Evolutionary conservation across 805 yeast genomes (phyloP).

Genomic region (Schizosaccharomyces lindneri): DNA sequence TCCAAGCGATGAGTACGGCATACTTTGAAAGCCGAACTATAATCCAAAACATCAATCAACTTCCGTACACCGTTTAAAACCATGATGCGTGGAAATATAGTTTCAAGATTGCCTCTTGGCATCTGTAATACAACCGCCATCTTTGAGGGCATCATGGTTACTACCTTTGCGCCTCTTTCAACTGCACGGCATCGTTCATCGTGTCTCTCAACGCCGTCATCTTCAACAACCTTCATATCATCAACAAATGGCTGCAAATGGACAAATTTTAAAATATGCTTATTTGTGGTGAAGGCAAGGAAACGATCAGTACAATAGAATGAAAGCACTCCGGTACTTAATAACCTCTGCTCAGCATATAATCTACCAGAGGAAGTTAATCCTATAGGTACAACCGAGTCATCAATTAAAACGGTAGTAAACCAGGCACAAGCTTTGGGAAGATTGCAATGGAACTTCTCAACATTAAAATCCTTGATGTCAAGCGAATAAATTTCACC

Average conservation of each 20-base stretch:
- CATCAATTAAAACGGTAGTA: background rate
- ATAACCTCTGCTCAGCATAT: conserved; percentile 31
- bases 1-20: conserved; percentile 86
- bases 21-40: conserved; percentile 47
- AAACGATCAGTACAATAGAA: conserved; percentile 45
- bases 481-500: background rate
- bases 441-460: background rate
- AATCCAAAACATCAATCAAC: conserved; percentile 31
- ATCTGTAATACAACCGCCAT: conserved; percentile 74
- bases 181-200: conserved; percentile 76
- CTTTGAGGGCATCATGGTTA: conserved; percentile 56
- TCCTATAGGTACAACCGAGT: conserved; percentile 33
- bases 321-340: conserved; percentile 63
- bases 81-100: conserved; percentile 80
- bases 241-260: conserved; percentile 23
- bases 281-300: conserved; percentile 67
- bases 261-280: conserved; percentile 54
- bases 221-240: conserved; percentile 14
- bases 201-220: conserved; percentile 10
- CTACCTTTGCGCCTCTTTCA: conserved; percentile 76
- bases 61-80: conserved; percentile 62
- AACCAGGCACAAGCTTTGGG: background rate
- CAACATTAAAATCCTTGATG: background rate
- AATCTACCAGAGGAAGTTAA: conserved; percentile 52
- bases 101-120: conserved; percentile 87